Evolutionary conservation across 768 basidiomycete genomes (phyloP), one percentile per base, ranked within the genome.

Genomic region (Collybia nuda): DNA sequence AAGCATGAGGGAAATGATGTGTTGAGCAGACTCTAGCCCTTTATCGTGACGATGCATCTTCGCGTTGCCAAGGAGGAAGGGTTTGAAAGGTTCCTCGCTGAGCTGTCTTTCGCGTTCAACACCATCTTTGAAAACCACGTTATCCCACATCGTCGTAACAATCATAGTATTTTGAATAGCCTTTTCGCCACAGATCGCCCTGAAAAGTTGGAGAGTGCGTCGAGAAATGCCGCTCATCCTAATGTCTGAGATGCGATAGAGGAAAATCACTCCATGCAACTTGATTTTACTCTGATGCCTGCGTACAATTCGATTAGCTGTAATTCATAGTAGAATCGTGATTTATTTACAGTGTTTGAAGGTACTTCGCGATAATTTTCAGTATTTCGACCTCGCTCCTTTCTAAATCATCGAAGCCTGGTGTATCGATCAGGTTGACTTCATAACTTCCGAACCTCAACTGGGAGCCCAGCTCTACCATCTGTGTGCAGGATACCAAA

Each of bases 71-170:
- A 9, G 19, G 8, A 40, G 2, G 15, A 23, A 19, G 22, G 18
- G 19, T 23, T 40, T 40, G 19, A 40, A 40, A 12, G 8, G 18
- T 6, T 40, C 22, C 9, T 40, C 22, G 18, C 40, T 9, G 14
- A 40, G 22, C 23, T 21, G 7, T 23, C 11, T 6, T 14, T 43
- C 39, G 23, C 43, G 35, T 24, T 28, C 9, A 28, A 42, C 39
- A 6, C 50, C 47, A 22, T 37, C 28, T 6, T 40, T 39, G 17
- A 17, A 38, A 23, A 29, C 56, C 43, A 72, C 67, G 44, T 59
- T 62, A 4, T 63, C 63, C 75, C 76, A 77, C 75, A 71, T 77
- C 40, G 67, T 77, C 54, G 77, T 77, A 43, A 67, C 70, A 52
- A 77, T 65, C 44, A 72, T 63, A 43, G 78, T 72, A 51, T 76